A percentile compares a stretch with the other conserved stretches of the same genome.
phyloP scores from a whole-genome alignment of 83 land plant genomes.

The Thuja plicata region DNA sequence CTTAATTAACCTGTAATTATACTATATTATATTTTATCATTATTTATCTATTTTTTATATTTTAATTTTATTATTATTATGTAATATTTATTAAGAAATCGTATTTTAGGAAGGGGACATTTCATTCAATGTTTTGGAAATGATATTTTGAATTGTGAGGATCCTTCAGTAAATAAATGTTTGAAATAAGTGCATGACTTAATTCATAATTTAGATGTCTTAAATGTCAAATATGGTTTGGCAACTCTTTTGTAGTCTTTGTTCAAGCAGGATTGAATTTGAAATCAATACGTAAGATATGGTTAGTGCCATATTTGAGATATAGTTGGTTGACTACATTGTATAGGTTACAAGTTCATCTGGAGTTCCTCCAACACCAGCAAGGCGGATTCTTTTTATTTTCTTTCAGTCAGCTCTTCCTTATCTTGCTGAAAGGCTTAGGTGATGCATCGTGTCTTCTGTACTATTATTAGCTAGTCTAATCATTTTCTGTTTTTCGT shows the following conservation, averaged over 20 bases:
- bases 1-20: too few species aligned
- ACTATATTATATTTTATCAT: too few species aligned
- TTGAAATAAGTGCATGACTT: background rate
- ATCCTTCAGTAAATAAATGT: background rate
- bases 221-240: background rate
- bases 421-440: conserved; percentile 86
- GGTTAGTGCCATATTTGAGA: background rate
- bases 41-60: too few species aligned
- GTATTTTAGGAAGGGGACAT: too few species aligned
- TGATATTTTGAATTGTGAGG: background rate
- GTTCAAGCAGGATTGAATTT: background rate
- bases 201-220: background rate
- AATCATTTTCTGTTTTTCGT: background rate
- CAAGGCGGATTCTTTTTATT: conserved; percentile 77
- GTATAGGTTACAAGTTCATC: conserved; percentile 63
- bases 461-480: background rate
- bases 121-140: background rate
- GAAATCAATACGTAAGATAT: background rate
- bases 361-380: conserved; percentile 89
- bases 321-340: background rate
- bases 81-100: too few species aligned
- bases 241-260: background rate
- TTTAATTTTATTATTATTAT: too few species aligned
- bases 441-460: conserved; percentile 37
- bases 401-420: conserved; percentile 86